Conservation (phyloP, 257 asterid genomes). For the Rhazya stricta region DNA sequence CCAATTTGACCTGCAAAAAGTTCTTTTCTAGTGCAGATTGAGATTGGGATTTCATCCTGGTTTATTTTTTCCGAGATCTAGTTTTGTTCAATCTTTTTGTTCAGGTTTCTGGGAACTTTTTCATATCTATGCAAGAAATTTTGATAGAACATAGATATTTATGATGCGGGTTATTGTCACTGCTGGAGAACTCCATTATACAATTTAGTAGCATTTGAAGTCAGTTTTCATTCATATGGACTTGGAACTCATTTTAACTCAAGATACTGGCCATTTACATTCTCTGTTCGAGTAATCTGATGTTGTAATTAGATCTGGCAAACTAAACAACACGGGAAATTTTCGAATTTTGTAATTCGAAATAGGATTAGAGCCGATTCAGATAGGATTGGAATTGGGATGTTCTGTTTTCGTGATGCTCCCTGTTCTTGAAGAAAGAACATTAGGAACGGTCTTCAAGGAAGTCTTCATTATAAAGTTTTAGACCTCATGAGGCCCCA, state of each 20-base stretch:
- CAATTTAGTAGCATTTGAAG: neutral
- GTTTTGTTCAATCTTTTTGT: neutral
- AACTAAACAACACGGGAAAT: too few species aligned
- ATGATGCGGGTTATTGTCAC: neutral
- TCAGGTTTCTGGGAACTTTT: neutral
- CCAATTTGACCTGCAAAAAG: neutral
- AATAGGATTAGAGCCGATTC: too few species aligned
- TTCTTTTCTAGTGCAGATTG: neutral
- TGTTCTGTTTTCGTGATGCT: neutral
- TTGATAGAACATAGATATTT: neutral
- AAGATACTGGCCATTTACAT: too few species aligned
- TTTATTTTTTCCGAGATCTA: neutral
- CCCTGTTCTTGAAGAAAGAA: neutral
- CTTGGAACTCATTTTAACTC: too few species aligned
- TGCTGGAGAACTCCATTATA: neutral
- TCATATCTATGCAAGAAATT: neutral
- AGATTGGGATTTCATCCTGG: neutral
- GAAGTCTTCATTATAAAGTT: neutral
- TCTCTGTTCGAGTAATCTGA: too few species aligned
- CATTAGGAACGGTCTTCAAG: neutral
- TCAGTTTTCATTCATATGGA: neutral
- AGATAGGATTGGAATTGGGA: too few species aligned
- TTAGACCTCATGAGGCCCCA: conserved; percentile 44
- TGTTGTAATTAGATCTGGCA: too few species aligned
- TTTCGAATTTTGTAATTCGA: too few species aligned